phyloP scores from a whole-genome alignment of 805 yeast species.

The Brettanomyces sp. region DNA sequence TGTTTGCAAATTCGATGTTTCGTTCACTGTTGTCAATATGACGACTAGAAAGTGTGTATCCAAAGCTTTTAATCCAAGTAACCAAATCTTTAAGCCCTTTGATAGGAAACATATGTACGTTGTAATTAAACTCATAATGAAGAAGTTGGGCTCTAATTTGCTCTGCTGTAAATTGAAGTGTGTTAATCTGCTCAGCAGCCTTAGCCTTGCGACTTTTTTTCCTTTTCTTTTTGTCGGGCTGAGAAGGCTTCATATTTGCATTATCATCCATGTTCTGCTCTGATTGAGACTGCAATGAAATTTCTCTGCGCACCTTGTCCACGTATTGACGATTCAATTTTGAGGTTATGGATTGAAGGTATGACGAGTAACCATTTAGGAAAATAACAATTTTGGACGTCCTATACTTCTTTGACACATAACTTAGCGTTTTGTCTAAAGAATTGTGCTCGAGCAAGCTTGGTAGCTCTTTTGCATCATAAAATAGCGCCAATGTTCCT shows the following conservation, averaged over 20 bases:
- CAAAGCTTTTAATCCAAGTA: slow-evolving; percentile 46
- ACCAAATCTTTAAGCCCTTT: slow-evolving; percentile 36
- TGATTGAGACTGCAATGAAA: slow-evolving; percentile 5
- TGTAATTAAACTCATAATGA: slow-evolving; percentile 36
- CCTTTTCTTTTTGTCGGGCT: slow-evolving; percentile 6
- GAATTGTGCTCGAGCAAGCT: slow-evolving; percentile 22
- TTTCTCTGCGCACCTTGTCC: slow-evolving; percentile 16
- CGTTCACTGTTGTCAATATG: slow-evolving; percentile 49
- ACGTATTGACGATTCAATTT: slow-evolving; percentile 37
- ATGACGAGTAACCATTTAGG: slow-evolving; percentile 40
- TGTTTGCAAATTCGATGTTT: slow-evolving; percentile 43
- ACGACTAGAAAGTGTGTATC: slow-evolving; percentile 44
- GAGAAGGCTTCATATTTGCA: slow-evolving; percentile 2
- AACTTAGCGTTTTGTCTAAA: slow-evolving; percentile 14
- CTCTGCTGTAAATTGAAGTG: slow-evolving; percentile 9
- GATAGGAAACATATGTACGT: slow-evolving; percentile 42
- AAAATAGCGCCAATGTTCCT: slow-evolving; percentile 33
- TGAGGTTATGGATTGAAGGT: slow-evolving; percentile 33
- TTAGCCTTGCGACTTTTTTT: background rate
- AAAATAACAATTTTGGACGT: slow-evolving; percentile 32
- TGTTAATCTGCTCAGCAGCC: background rate
- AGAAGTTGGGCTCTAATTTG: slow-evolving; percentile 34
- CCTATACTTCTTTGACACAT: slow-evolving; percentile 14
- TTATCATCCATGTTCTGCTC: slow-evolving; percentile 4
- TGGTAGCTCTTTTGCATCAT: slow-evolving; percentile 37